Conservation (phyloP, 148 eudicot species). For the Nepenthes gracilis region DNA sequence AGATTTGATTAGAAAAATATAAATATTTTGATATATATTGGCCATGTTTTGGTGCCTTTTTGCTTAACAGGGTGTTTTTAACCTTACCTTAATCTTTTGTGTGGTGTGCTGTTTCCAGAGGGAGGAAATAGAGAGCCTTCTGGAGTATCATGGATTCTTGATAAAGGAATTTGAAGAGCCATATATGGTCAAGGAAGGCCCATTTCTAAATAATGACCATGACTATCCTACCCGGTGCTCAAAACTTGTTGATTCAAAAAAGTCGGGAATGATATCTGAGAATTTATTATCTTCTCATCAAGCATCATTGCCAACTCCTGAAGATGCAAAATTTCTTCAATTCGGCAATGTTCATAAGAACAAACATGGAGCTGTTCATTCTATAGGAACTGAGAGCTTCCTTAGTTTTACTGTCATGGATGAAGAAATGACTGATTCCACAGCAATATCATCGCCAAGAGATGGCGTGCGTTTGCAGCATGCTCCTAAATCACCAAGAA, state of each 20-base stretch:
- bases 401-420: slow-evolving; percentile 14
- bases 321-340: slow-evolving; percentile 21
- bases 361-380: slow-evolving; percentile 14
- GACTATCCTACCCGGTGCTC: slow-evolving; percentile 75
- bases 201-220: slow-evolving; percentile 57
- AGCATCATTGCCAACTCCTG: slow-evolving; percentile 9
- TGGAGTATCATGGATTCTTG: slow-evolving; percentile 85
- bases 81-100: no score
- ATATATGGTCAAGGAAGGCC: slow-evolving; percentile 86
- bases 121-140: slow-evolving; percentile 61
- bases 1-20: no score
- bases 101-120: slow-evolving; percentile 23
- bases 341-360: slow-evolving; percentile 9
- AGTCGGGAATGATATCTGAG: slow-evolving; percentile 40
- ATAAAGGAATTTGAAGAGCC: slow-evolving; percentile 86
- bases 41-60: background rate
- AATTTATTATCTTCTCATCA: slow-evolving; percentile 48
- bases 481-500: background rate
- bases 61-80: slow-evolving; percentile 1
- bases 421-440: slow-evolving; percentile 32
- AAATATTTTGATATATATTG: background rate
- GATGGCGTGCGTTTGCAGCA: background rate
- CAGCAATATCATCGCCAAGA: slow-evolving; percentile 30
- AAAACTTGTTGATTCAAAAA: slow-evolving; percentile 64
- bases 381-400: slow-evolving; percentile 4